A percentile compares a stretch with the other conserved stretches of the same genome.
Evolutionary conservation across 345 rosid genomes (phyloP).

Genomic region (Brassica nigra): DNA sequence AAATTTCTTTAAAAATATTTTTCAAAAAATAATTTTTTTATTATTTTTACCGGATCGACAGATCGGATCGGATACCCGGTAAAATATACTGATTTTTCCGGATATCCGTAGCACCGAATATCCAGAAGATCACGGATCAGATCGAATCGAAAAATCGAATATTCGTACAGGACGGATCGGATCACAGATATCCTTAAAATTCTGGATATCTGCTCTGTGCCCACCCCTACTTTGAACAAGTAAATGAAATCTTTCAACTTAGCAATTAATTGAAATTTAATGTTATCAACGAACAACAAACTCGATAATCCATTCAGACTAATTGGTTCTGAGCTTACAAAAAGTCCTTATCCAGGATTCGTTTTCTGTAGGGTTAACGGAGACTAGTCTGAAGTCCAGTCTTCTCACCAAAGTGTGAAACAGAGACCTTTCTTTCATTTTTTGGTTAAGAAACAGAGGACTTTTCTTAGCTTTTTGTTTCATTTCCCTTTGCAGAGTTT

Average conservation of each 20-base stretch:
- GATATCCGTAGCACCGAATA: too few relatives aligned
- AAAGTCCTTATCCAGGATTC: not conserved
- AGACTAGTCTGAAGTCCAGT: not conserved
- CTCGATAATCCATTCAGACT: conserved; percentile 1
- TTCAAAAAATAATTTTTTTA: too few relatives aligned
- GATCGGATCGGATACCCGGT: too few relatives aligned
- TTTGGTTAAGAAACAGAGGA: not conserved
- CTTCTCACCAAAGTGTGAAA: not conserved
- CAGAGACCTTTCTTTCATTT: not conserved
- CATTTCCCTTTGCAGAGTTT: not conserved
- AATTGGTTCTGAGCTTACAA: not conserved
- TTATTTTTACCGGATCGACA: too few relatives aligned
- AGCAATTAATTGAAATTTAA: not conserved
- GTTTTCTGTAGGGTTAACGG: not conserved
- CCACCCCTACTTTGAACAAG: not conserved
- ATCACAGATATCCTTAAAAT: too few relatives aligned
- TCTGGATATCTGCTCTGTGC: too few relatives aligned
- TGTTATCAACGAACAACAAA: not conserved
- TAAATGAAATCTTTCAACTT: not conserved
- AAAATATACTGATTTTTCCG: too few relatives aligned
- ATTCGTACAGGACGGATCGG: too few relatives aligned
- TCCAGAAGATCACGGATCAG: too few relatives aligned
- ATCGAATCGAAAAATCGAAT: too few relatives aligned
- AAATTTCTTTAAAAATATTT: too few relatives aligned
- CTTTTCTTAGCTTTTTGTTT: not conserved